Base-by-base conservation (phyloP, 116 monocot genomes). In the Dioscorea cayenensis region DNA sequence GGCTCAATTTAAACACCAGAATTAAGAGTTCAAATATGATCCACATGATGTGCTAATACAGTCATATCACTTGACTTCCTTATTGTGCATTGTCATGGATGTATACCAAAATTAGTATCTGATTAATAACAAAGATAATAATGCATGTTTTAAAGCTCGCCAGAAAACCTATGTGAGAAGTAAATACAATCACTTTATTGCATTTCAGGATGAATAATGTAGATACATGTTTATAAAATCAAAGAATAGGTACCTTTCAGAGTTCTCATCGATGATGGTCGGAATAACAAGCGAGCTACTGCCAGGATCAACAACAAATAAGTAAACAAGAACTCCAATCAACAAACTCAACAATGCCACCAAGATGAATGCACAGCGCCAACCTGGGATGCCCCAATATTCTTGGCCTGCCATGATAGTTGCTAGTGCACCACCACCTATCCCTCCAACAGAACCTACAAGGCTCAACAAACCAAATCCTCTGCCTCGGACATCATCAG, bases 341-440 rank as follows among this genome's bases (percentile, higher is more conserved):
- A 87, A 43, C 67, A 90, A 79, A 69, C 94, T 94, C 59, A 88
- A 67, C 10, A 67, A 66, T 17, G 94, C 85, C 82, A 90, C 86
- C 82, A 84, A 65, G 49, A 90, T 71, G 63, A 94, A 94, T 18
- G 90, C 94, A 77, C 78, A 80, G 17, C 90, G 84, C 94, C 90
- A 94, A 69, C 94, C 94, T 66, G 94, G 82, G 20, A 90, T 65
- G 10, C 88, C 88, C 85, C 79, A 82, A 67, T 73, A 94, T 35
- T 83, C 80, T 35, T 94, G 77, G 20, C 90, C 90, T 72, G 94
- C 94, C 94, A 94, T 90, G 28, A 90, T 23, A 51, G 97, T 97
- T 52, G 97, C 97, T 50, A 97, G 25, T 49, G 86, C 93, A 52
- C 90, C 88, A 68, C 97, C 97, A 71, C 97, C 97, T 66, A 90